Percentiles rank a stretch among this genome's conserved stretches.
Conservation (phyloP, 176 grass and related monocot species). For the Triticum aestivum region DNA sequence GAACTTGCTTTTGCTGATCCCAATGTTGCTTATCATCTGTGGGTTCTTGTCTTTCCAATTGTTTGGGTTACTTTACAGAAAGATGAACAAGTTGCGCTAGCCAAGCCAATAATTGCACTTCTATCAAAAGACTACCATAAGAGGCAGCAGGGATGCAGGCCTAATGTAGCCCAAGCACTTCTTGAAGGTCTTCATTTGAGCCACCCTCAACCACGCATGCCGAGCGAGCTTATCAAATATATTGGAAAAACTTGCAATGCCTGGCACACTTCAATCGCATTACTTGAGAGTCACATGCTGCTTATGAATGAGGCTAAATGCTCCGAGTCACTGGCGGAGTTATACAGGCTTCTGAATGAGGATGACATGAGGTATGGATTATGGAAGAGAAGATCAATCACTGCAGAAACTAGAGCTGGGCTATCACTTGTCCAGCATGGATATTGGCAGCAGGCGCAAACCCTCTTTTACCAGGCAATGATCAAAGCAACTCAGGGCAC, state of each 20-base stretch:
- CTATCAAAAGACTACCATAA: constrained; percentile 98
- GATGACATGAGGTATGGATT: constrained; percentile 98
- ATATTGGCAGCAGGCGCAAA: constrained; percentile 92
- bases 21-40: constrained; percentile 95
- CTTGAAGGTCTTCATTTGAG: constrained; percentile 99
- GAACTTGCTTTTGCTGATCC: constrained; percentile 95
- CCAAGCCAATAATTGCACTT: constrained; percentile 94
- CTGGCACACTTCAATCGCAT: constrained; percentile 80
- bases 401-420: constrained; percentile 95
- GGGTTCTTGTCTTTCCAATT: constrained; percentile 99
- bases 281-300: constrained; percentile 94
- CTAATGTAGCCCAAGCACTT: constrained; percentile 95
- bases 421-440: constrained; percentile 96
- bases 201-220: constrained; percentile 97
- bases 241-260: constrained; percentile 98
- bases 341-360: constrained; percentile 96
- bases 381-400: constrained; percentile 98
- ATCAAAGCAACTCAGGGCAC: constrained; percentile 99
- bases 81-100: constrained; percentile 91
- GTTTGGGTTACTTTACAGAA: constrained; percentile 99
- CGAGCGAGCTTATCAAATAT: constrained; percentile 98
- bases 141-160: constrained; percentile 90
- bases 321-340: constrained; percentile 84
- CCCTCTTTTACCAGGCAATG: constrained; percentile 98
- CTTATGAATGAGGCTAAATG: constrained; percentile 92